These are phyloP conservation scores for Monosporascus sp. DNA, from an alignment of 2,329 filamentous ascomycete genomes.

Conservation along the genomic window DNA sequence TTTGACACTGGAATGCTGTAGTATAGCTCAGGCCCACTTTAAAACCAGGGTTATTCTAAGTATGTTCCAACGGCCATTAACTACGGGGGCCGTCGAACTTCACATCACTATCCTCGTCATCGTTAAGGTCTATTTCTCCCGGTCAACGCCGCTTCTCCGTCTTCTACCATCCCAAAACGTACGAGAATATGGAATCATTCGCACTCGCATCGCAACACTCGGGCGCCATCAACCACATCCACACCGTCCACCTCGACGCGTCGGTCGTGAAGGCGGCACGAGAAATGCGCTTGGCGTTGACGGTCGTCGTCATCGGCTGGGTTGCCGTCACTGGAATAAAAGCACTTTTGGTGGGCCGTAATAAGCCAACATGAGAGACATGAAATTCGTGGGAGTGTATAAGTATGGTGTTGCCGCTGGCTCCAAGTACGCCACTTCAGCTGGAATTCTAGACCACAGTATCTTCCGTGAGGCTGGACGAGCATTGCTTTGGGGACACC, in stretches of 20 bases:
- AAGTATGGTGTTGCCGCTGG: neutral
- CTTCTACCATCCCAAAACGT: too few species aligned
- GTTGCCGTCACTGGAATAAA: slow-evolving; percentile 26
- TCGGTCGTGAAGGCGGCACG: slow-evolving; percentile 19
- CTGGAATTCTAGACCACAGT: too few species aligned
- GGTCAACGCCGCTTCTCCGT: too few species aligned
- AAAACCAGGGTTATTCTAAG: neutral
- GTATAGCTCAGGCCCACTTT: neutral
- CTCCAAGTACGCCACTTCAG: too few species aligned
- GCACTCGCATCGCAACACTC: slow-evolving; percentile 27
- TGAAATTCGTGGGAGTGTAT: neutral
- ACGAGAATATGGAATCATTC: slow-evolving; percentile 27
- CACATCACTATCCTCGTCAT: neutral
- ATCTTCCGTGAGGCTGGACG: too few species aligned
- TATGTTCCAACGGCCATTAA: too few species aligned
- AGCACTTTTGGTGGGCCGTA: slow-evolving; percentile 7
- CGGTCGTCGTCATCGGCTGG: slow-evolving; percentile 26
- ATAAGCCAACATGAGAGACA: neutral
- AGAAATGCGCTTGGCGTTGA: slow-evolving; percentile 25
- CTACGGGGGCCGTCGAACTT: too few species aligned
- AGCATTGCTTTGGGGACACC: too few species aligned
- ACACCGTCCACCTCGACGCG: slow-evolving; percentile 25
- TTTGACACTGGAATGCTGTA: too few species aligned
- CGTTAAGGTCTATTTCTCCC: too few species aligned
- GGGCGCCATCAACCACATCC: slow-evolving; percentile 28